Evolutionary conservation across 768 basidiomycete species (phyloP).

Genomic region (Termitomyces sp.): DNA sequence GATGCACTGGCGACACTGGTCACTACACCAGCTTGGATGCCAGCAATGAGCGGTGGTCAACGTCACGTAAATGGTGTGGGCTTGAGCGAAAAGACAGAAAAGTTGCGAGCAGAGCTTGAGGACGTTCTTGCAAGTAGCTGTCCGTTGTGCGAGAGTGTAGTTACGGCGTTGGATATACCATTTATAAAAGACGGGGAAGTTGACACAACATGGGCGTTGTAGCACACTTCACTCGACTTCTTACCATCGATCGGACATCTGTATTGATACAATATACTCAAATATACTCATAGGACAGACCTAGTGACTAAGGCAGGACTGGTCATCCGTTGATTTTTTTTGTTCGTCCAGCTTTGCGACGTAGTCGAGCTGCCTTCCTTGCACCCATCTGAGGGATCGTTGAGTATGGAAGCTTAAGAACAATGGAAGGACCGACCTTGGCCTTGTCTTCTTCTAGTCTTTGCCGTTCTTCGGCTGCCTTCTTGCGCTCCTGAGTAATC

Average conservation of each 20-base stretch:
- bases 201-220: constrained; percentile 75
- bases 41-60: constrained; percentile 53
- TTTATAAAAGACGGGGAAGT: constrained; percentile 78
- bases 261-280: constrained; percentile 5
- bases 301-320: neutral
- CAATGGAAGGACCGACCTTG: constrained; percentile 34
- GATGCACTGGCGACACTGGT: constrained; percentile 88
- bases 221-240: constrained; percentile 6
- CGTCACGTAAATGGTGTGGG: constrained; percentile 45
- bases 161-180: constrained; percentile 79
- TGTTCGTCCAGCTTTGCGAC: constrained; percentile 65
- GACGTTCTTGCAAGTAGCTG: constrained; percentile 85
- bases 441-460: constrained; percentile 62
- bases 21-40: constrained; percentile 72
- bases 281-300: constrained; percentile 7
- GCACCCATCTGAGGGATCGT: constrained; percentile 62
- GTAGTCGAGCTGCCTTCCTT: constrained; percentile 65
- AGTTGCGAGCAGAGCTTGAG: constrained; percentile 79
- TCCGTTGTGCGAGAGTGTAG: constrained; percentile 88
- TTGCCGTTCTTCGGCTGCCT: constrained; percentile 64
- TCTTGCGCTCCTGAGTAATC: constrained; percentile 65
- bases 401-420: neutral
- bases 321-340: constrained; percentile 76
- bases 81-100: constrained; percentile 59
- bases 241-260: constrained; percentile 1